These are phyloP conservation scores for Phytophthora litchii DNA, from an alignment of 352 stramenopile genomes.

Conservation along the genomic window DNA sequence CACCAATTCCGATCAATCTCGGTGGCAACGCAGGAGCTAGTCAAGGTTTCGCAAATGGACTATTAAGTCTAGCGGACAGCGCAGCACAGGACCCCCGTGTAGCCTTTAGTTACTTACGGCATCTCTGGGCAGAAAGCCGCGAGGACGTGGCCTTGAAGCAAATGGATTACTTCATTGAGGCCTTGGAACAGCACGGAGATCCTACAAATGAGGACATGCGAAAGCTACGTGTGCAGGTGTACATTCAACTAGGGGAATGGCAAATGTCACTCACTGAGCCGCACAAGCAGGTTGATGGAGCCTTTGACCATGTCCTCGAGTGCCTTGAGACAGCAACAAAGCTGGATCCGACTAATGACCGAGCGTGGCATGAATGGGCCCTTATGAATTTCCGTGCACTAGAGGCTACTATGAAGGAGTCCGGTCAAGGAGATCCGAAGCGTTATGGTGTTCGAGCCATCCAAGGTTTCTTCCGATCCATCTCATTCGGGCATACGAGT, in stretches of 20 bases:
- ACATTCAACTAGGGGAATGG: conserved; percentile 88
- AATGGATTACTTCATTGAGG: conserved; percentile 86
- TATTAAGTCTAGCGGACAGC: conserved; percentile 67
- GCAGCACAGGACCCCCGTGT: conserved; percentile 76
- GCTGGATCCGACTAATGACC: conserved; percentile 93
- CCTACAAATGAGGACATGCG: conserved; percentile 74
- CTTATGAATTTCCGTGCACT: conserved; percentile 96
- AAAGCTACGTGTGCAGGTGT: conserved; percentile 82
- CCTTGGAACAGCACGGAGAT: conserved; percentile 69
- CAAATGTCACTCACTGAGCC: conserved; percentile 82
- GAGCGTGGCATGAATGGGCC: conserved; percentile 98
- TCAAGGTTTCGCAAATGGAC: conserved; percentile 58
- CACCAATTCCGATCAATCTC: conserved; percentile 74
- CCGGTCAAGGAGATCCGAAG: conserved; percentile 54
- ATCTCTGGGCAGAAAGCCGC: conserved; percentile 83
- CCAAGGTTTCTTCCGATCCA: conserved; percentile 98
- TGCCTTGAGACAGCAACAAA: conserved; percentile 85
- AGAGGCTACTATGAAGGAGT: conserved; percentile 66
- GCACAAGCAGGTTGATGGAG: conserved; percentile 68
- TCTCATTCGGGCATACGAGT: conserved; percentile 94
- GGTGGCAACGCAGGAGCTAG: conserved; percentile 51
- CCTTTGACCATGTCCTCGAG: conserved; percentile 77
- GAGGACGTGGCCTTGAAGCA: conserved; percentile 85
- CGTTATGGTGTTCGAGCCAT: conserved; percentile 93
- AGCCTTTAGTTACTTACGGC: conserved; percentile 80